These are phyloP conservation scores for Entomortierella parvispora DNA, from an alignment of 192 early-diverging fungal genomes.

Conservation along the genomic window DNA sequence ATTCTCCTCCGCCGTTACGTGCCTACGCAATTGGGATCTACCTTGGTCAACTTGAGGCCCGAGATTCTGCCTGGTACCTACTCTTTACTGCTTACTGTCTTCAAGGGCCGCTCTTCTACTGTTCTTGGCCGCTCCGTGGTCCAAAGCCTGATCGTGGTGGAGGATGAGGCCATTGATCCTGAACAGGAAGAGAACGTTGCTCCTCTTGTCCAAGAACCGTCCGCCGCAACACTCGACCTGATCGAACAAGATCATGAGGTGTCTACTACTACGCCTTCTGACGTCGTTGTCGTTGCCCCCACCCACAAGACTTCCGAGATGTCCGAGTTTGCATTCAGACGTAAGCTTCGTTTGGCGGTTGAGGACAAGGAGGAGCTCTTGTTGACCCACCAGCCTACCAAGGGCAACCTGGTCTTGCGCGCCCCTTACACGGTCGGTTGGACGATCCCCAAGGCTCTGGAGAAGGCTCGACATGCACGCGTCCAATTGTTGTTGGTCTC, in stretches of 20 bases:
- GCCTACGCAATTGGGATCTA: conserved; percentile 24
- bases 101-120: conserved; percentile 44
- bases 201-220: too few relatives aligned
- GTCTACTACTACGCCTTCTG: not conserved
- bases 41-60: conserved; percentile 29
- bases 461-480: conserved; percentile 26
- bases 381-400: conserved; percentile 41
- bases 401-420: conserved; percentile 30
- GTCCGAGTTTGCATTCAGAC: conserved; percentile 14
- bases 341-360: conserved; percentile 14
- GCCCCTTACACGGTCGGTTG: conserved; percentile 51
- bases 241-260: not conserved
- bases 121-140: conserved; percentile 36
- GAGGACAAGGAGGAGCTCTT: conserved; percentile 22
- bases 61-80: conserved; percentile 33
- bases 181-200: conserved; percentile 6
- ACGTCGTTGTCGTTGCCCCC: not conserved
- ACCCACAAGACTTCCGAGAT: not conserved
- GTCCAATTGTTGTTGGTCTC: conserved; percentile 43
- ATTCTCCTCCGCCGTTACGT: conserved; percentile 48
- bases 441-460: conserved; percentile 46
- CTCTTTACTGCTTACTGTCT: conserved; percentile 41
- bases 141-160: conserved; percentile 32
- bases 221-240: not conserved
- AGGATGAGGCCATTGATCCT: conserved; percentile 20